These are phyloP conservation scores for Heritiera fomes DNA, from an alignment of 345 rosid genomes.

Conservation along the genomic window DNA sequence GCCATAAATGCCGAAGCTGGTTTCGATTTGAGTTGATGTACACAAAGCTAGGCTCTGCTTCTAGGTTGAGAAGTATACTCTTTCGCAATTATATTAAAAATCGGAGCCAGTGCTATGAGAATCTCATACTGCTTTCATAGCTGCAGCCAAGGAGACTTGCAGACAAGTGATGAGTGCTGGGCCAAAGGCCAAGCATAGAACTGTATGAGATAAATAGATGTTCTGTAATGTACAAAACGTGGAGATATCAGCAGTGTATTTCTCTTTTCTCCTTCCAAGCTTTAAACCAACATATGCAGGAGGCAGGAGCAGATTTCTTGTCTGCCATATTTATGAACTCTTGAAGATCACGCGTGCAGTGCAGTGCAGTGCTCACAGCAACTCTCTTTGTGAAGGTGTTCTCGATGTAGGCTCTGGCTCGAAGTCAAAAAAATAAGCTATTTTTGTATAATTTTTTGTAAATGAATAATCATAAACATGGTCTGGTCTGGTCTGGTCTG, in stretches of 20 bases:
- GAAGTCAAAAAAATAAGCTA: not conserved
- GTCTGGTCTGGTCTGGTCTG: not conserved
- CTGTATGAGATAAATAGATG: not conserved
- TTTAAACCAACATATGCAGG: slow-evolving; percentile 5
- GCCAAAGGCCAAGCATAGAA: not conserved
- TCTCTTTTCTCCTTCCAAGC: not conserved
- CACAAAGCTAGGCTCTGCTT: not conserved
- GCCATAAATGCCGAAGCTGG: slow-evolving; percentile 98
- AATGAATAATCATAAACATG: not conserved
- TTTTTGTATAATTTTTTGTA: not conserved
- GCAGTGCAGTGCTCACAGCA: not conserved
- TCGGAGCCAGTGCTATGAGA: not conserved
- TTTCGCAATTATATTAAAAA: not conserved
- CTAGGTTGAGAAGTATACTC: not conserved
- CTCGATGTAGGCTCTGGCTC: not conserved
- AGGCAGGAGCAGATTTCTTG: not conserved
- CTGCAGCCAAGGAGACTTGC: not conserved
- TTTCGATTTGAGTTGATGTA: slow-evolving; percentile 86
- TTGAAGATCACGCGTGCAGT: not conserved
- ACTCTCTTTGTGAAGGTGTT: not conserved
- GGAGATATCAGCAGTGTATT: not conserved
- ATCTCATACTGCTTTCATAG: not conserved
- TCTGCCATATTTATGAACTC: not conserved
- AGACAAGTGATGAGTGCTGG: not conserved
- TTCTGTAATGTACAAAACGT: slow-evolving; percentile 22